These are phyloP conservation scores for Penicillium brasilianum DNA, from an alignment of 2,329 filamentous ascomycete genomes.

Conservation along the genomic window DNA sequence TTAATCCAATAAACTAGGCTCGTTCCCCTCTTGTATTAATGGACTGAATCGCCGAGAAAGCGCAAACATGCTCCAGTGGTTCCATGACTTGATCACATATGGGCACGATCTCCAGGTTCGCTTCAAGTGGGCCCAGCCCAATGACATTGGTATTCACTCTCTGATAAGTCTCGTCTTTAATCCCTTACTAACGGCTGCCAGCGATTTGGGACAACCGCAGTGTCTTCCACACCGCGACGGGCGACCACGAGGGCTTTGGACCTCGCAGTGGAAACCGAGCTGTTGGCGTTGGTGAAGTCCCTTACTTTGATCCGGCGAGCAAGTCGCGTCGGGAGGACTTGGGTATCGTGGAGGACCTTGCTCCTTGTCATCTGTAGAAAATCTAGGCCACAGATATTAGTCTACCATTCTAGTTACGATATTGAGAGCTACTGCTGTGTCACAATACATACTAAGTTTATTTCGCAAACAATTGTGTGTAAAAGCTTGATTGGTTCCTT, in stretches of 20 bases:
- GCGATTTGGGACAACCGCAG: conserved; percentile 65
- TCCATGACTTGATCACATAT: conserved; percentile 42
- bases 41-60: conserved; percentile 38
- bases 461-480: neutral
- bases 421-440: neutral
- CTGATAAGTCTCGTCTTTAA: neutral
- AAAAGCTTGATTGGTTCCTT: neutral
- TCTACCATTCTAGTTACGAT: neutral
- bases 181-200: conserved; percentile 15
- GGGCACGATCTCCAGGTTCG: conserved; percentile 48
- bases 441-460: neutral
- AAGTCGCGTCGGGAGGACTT: conserved; percentile 34
- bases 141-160: conserved; percentile 45
- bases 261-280: conserved; percentile 56
- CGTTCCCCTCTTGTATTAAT: conserved; percentile 31
- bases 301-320: conserved; percentile 56
- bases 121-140: conserved; percentile 40
- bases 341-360: conserved; percentile 26
- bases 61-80: conserved; percentile 37
- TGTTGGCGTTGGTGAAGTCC: conserved; percentile 59
- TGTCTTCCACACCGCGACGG: conserved; percentile 60
- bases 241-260: conserved; percentile 56
- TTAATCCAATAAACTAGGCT: neutral
- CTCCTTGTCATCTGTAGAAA: conserved; percentile 24
- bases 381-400: neutral